These are phyloP conservation scores for Paraleonurus japonicus DNA, from an alignment of 257 asterid genomes.

Conservation along the genomic window DNA sequence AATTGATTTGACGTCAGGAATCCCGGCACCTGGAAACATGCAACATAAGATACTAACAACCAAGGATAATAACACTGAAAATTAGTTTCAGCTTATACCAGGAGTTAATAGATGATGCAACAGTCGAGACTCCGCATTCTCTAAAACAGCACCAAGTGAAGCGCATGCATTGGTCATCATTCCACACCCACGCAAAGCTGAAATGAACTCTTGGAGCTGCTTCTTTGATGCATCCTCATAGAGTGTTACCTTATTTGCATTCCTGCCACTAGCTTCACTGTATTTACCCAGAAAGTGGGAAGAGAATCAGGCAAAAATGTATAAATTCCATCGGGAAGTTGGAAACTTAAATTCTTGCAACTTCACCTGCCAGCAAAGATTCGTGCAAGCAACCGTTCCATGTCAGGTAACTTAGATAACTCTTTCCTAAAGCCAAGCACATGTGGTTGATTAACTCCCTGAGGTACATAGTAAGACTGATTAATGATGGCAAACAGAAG, in stretches of 20 bases:
- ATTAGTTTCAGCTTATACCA: conserved; percentile 45
- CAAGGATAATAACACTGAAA: conserved; percentile 11
- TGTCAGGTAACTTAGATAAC: conserved; percentile 80
- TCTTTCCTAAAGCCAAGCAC: conserved; percentile 85
- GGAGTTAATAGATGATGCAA: conserved; percentile 64
- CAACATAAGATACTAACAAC: conserved; percentile 32
- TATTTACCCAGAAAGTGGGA: conserved; percentile 27
- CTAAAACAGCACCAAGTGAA: conserved; percentile 55
- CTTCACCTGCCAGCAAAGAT: conserved; percentile 80
- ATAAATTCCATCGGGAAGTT: neutral
- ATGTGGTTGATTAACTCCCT: conserved; percentile 64
- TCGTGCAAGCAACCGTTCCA: conserved; percentile 94
- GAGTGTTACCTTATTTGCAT: conserved; percentile 77
- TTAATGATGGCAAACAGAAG: conserved; percentile 13
- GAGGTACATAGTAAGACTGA: conserved; percentile 17
- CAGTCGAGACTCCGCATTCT: conserved; percentile 58
- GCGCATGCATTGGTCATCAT: conserved; percentile 68
- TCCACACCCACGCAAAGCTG: conserved; percentile 89
- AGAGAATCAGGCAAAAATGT: conserved; percentile 15
- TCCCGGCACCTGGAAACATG: conserved; percentile 55
- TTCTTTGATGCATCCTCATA: conserved; percentile 93
- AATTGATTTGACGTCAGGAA: conserved; percentile 60
- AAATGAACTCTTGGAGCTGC: conserved; percentile 86
- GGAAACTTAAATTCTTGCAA: conserved; percentile 6
- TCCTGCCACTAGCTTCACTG: conserved; percentile 94